Base-by-base conservation (phyloP, 2,329 filamentous ascomycete species). In the Aspergillus novofumigatus region DNA sequence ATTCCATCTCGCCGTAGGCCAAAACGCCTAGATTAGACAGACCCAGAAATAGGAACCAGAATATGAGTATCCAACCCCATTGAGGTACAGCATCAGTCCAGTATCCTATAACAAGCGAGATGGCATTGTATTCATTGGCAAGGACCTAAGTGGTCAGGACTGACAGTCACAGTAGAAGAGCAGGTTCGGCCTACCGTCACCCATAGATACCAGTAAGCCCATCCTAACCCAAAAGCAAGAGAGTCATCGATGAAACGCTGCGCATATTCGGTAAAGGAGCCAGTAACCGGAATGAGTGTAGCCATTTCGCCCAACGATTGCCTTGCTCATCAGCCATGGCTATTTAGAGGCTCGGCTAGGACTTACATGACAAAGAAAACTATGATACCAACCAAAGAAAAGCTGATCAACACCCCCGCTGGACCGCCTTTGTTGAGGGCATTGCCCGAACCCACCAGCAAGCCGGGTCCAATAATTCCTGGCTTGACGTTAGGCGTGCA, bases 291-390 rank as follows among this genome's bases (percentile, higher is more conserved):
- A 62, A 87, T 90, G 1, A 91, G 74, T 6, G 88, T 91, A 3
- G 88, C 89, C 65, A 91, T 77, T 69, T 92, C 89, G 21, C 89
- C 89, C 6, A 92, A 75, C 4, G 84, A 87, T 77, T 91, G 88
- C 84, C 89, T 90, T 62, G 29, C 14, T 28, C 3, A 29, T 60
- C 70, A 48, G 88, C 82, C 62, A 78, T 81, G 58, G 67, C 11
- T 6, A n/a, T 56, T 54, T 29, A 61, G 42, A 7, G 38, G 51
- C 10, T 28, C 11, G 20, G n/a, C 44, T 47, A 14, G 21, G n/a
- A 38, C 59, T 50, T 58, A 72, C 73, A 77, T 75, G 45, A 73
- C 70, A 54, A 74, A 75, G 60, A 74, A 83, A 1, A 88, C 87
- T 57, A 91, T 83, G 60, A 90, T 81, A 10, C 86, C 88, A 62